Conservation (phyloP, 2,329 filamentous ascomycete species). For the Trichoderma atrobrunneum region DNA sequence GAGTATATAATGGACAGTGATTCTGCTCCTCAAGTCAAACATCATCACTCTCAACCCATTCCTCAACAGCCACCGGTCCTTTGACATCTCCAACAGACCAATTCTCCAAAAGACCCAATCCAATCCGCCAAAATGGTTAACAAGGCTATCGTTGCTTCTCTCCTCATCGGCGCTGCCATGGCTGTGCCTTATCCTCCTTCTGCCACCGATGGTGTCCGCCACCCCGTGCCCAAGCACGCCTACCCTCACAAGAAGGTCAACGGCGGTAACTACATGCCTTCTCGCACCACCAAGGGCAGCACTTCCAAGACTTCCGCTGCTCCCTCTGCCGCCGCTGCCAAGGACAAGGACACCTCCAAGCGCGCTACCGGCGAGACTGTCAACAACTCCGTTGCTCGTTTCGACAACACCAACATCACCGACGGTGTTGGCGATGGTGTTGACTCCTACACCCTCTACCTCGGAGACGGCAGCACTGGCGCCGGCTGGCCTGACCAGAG, state of each 20-base stretch:
- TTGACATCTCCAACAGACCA: neutral
- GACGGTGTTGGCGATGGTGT: conserved; percentile 23
- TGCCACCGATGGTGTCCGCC: neutral
- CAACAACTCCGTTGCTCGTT: neutral
- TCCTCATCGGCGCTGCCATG: conserved; percentile 13
- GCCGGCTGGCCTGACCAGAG: conserved; percentile 18
- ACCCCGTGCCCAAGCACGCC: neutral
- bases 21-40: neutral
- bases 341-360: neutral
- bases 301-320: neutral
- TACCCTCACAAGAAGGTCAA: conserved; percentile 7
- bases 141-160: conserved; percentile 16
- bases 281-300: neutral
- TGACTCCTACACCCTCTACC: conserved; percentile 30
- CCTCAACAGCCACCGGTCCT: neutral
- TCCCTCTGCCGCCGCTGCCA: neutral
- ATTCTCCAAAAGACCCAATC: neutral
- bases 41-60: neutral
- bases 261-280: conserved; percentile 9
- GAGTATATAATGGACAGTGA: neutral
- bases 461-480: conserved; percentile 11
- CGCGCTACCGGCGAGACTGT: conserved; percentile 11
- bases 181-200: conserved; percentile 15
- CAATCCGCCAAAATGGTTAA: conserved; percentile 13
- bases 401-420: conserved; percentile 16